Evolutionary conservation across 2,329 filamentous ascomycete species (phyloP).

Genomic region (Fusarium luffae): DNA sequence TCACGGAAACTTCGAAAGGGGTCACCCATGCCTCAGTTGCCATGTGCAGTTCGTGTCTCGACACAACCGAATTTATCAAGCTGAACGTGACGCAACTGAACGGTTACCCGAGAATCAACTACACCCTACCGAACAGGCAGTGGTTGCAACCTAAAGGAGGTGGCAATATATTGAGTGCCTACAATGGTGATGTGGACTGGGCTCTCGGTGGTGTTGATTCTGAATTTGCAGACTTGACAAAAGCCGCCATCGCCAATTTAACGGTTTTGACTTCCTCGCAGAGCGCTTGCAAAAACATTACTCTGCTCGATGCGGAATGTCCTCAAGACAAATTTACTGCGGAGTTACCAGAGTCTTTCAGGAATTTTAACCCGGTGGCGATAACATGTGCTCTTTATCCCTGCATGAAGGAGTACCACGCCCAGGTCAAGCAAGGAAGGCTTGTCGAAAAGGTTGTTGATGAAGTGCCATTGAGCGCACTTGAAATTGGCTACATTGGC

Average conservation of each 20-base stretch:
- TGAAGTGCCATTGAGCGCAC: not conserved
- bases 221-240: not conserved
- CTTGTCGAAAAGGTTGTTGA: not conserved
- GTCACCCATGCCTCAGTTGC: slow-evolving; percentile 4
- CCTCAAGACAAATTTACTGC: not conserved
- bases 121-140: not conserved
- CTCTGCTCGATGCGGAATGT: not conserved
- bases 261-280: not conserved
- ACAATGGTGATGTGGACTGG: not conserved
- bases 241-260: not conserved
- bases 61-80: not conserved
- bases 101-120: not conserved
- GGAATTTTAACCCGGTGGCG: not conserved
- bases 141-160: not conserved
- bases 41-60: slow-evolving; percentile 10
- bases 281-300: not conserved
- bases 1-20: not conserved
- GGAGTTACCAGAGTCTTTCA: fast-evolving
- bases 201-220: not conserved
- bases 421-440: not conserved
- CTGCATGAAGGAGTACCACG: slow-evolving; percentile 13
- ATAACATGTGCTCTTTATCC: slow-evolving; percentile 4
- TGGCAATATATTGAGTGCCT: not conserved
- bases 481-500: too few species aligned
- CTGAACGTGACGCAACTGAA: fast-evolving